These are phyloP conservation scores for Wallacemonas sp. DNA, from an alignment of 208 protist species.

Conservation along the genomic window DNA sequence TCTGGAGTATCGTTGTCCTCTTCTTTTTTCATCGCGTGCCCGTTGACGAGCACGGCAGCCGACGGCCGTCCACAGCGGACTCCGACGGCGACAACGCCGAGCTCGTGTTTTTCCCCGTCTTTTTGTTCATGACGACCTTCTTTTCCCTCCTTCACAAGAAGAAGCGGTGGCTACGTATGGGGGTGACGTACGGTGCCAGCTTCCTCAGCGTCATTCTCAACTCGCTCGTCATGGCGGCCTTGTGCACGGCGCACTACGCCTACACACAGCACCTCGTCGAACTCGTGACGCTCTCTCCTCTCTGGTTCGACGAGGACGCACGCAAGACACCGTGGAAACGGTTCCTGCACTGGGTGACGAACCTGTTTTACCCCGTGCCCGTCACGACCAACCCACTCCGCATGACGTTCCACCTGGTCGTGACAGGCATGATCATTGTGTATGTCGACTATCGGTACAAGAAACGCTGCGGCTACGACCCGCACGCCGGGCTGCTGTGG, in stretches of 20 bases:
- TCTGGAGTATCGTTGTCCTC: slow-evolving; percentile 21
- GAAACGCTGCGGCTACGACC: slow-evolving; percentile 26
- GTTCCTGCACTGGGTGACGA: neutral
- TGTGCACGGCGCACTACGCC: slow-evolving; percentile 34
- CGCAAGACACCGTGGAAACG: neutral
- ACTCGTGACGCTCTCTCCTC: neutral
- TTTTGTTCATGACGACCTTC: slow-evolving; percentile 18
- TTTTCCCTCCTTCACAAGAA: slow-evolving; percentile 27
- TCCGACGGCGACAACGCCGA: neutral
- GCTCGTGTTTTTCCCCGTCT: slow-evolving; percentile 35
- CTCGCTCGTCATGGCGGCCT: slow-evolving; percentile 24
- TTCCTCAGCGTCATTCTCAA: slow-evolving; percentile 25
- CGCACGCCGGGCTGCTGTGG: slow-evolving; percentile 30
- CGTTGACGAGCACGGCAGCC: neutral
- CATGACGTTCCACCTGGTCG: neutral
- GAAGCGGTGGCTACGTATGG: slow-evolving; percentile 20
- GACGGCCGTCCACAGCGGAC: neutral
- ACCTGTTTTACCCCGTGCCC: slow-evolving; percentile 1
- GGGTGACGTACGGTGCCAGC: slow-evolving; percentile 30
- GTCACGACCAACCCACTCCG: neutral
- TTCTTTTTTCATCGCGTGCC: slow-evolving; percentile 23
- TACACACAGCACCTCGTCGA: slow-evolving; percentile 10
- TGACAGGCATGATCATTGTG: slow-evolving; percentile 21
- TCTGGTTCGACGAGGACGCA: neutral
- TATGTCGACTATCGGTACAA: slow-evolving; percentile 32